These are phyloP conservation scores for Kuraishia ogatae DNA, from an alignment of 805 yeast genomes.

Conservation along the genomic window DNA sequence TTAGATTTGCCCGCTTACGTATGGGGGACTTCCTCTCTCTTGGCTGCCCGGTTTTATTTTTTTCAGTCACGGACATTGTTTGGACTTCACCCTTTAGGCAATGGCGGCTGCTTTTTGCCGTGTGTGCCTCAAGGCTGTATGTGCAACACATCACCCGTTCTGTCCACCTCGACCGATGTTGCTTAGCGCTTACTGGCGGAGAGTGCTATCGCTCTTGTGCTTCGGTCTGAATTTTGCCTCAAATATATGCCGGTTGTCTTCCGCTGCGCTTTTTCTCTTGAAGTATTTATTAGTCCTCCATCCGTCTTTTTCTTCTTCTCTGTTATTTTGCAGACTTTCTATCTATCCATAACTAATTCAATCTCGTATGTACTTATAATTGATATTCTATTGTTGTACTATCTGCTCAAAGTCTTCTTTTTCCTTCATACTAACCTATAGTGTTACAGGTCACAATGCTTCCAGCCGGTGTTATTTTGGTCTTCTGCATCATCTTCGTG, in stretches of 20 bases:
- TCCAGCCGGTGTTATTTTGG: constrained; percentile 61
- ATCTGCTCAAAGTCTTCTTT: no score
- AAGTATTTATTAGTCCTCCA: not conserved
- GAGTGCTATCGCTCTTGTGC: not conserved
- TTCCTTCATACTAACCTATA: not conserved
- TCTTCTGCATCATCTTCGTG: constrained; percentile 45
- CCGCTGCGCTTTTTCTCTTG: not conserved
- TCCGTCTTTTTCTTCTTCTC: not conserved
- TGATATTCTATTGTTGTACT: not conserved
- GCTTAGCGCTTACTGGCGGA: not conserved
- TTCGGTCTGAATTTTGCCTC: not conserved
- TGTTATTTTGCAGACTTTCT: not conserved
- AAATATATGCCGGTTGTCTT: not conserved
- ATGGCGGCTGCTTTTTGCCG: not conserved
- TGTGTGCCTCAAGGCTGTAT: not conserved
- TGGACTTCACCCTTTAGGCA: not conserved
- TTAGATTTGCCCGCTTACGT: not conserved
- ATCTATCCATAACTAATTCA: not conserved
- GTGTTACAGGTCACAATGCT: constrained; percentile 29
- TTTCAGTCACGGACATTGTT: not conserved
- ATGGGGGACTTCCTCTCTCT: not conserved
- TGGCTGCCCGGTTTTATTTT: not conserved
- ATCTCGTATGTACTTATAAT: not conserved
- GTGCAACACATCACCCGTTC: not conserved
- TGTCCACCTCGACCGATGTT: not conserved